Evolutionary conservation across 345 rosid genomes (phyloP), one percentile per base, ranked within the genome.

Genomic region (Eucalyptus tenuipes): DNA sequence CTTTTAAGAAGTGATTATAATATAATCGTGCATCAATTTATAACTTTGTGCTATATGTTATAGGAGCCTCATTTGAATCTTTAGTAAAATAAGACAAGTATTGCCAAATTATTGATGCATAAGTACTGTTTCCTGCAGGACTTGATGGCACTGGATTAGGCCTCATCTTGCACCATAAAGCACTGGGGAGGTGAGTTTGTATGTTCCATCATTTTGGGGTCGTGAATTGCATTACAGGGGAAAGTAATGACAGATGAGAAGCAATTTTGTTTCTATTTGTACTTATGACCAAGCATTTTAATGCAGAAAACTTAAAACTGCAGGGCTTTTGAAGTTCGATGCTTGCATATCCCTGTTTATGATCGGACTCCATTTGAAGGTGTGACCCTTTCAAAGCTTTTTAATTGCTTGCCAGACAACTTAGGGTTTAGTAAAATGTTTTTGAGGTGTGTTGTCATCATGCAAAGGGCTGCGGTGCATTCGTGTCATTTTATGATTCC

Each of bases 311-410:
- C 66, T 59, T 59, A 59, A 59, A 66, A 88, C 53, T 91, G 90
- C 96, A 97, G 99, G 93, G 95, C 91, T 55, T 97, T 97, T 91
- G 94, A 96, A 90, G 96, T 96, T 87, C 90, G 90, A 92, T 96
- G 98, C 93, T 94, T 97, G 88, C 99, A 96, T 91, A 91, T 97
- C 93, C 99, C 98, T 13, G 94, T 93, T 86, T 79, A 87, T 48
- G 96, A 97, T 89, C 94, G 95, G 88, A 97, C 98, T 82, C 95
- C 98, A 50, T 95, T 95, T 27, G 66, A 27, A 59, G 66, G 66
- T 59, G n/a, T 59, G 15, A 14, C 66, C 66, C 66, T 59, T 59
- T 59, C 15, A 59, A 59, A 59, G 66, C n/a, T 59, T 59, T 59
- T 25, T 59, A 59, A 59, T 59, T 27, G n/a, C 66, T 59, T 27